These are phyloP conservation scores for Cladophialophora chaetospira DNA, from an alignment of 2,329 filamentous ascomycete species.

Conservation along the genomic window DNA sequence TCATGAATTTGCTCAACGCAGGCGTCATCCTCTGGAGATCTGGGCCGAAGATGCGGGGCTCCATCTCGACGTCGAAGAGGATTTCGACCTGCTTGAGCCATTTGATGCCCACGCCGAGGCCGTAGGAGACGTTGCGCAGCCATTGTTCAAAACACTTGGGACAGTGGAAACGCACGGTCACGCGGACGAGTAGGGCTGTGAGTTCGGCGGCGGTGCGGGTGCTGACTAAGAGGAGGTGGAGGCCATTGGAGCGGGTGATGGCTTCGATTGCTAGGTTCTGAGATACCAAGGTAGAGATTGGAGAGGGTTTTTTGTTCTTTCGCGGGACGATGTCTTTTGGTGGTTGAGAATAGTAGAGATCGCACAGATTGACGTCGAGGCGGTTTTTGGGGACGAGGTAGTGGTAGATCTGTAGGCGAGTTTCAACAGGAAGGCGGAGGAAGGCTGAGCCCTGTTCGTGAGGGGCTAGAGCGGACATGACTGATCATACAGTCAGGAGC, in stretches of 20 bases:
- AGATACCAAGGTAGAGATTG: conserved; percentile 11
- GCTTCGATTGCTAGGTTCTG: conserved; percentile 12
- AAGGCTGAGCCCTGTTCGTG: conserved; percentile 17
- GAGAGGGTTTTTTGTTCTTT: not conserved
- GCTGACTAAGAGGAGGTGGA: conserved; percentile 21
- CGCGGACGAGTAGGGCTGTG: conserved; percentile 4
- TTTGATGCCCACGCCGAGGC: conserved; percentile 24
- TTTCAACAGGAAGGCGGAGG: conserved; percentile 20
- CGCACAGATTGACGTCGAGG: conserved; percentile 25
- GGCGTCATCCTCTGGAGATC: not conserved
- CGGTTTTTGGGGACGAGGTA: conserved; percentile 18
- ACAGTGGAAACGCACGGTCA: conserved; percentile 23
- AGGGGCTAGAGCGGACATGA: not conserved
- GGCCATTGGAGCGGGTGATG: conserved; percentile 22
- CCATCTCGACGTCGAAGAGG: not conserved
- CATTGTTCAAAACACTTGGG: conserved; percentile 19
- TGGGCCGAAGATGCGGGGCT: not conserved
- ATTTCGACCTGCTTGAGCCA: conserved; percentile 26
- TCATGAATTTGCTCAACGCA: conserved; percentile 10
- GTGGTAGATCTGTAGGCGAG: conserved; percentile 25
- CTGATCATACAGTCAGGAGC: not conserved
- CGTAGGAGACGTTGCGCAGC: conserved; percentile 20
- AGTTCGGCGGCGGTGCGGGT: conserved; percentile 11
- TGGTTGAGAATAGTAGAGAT: not conserved
- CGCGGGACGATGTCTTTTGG: not conserved